Evolutionary conservation across 352 stramenopile species (phyloP), one percentile per base, ranked within the genome.

Genomic region (Plasmopara muralis): DNA sequence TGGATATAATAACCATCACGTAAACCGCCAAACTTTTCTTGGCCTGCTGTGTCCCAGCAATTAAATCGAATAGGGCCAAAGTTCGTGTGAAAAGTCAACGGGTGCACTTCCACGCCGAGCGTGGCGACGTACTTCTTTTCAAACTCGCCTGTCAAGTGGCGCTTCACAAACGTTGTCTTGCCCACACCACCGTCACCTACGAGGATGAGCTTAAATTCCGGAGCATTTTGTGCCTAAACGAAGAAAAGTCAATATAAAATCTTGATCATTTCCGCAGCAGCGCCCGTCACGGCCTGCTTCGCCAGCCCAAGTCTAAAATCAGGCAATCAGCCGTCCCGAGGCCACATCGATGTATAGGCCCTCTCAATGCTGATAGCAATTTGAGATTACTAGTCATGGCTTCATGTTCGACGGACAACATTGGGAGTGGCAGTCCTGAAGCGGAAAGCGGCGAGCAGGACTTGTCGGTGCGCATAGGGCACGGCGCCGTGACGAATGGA

Each of bases 141-240:
- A 75, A 99, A 99, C 72, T 99, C 97, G 75, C 97, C 97, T 42
- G 96, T 99, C 74, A 99, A 89, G 82, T 99, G 96, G 54, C 97
- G 87, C 87, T 99, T 99, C 33, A 99, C 96, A 70, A 99, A 99
- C 30, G 97, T 99, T n/a, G 97, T 99, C 83, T 99, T 99, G 52
- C 97, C 97, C 42, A 99, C 97, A 67, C 96, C 97, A 64, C 97
- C 96, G 72, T 99, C 97, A 53, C 97, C 97, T 48, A 99, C 96
- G 55, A 99, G 95, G 64, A 99, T 99, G 15, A 99, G 88, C 85
- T 99, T 99, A 74, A 99, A 99, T 84, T 99, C 97, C 34, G 97
- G 97, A 55, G 97, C 89, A 69, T 81, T 89, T 65, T 85, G 74
- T 40, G 65, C 68, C 74, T 82, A 35, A 35, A 35, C 31, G 14